Evolutionary conservation across 345 rosid species (phyloP).

Genomic region (Ailanthus altissimus): DNA sequence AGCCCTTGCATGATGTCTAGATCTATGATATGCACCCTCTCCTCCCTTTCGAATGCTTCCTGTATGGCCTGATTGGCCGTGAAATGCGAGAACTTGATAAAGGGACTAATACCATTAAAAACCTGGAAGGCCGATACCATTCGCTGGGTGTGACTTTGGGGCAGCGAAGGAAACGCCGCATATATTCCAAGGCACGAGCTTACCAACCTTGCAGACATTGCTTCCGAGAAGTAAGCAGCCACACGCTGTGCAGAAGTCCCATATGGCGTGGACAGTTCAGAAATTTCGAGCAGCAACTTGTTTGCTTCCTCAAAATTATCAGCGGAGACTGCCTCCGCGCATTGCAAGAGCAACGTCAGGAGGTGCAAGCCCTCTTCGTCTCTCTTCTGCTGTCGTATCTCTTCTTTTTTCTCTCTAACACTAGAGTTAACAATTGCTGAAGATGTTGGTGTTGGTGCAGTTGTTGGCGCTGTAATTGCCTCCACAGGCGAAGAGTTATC

Average conservation of each 20-base stretch:
- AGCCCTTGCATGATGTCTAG: conserved; percentile 98
- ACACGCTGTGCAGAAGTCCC: conserved; percentile 98
- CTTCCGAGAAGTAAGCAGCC: conserved; percentile 97
- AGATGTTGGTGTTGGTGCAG: conserved; percentile 26
- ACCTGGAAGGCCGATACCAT: conserved; percentile 98
- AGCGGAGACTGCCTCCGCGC: conserved; percentile 95
- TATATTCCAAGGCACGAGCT: conserved; percentile 87
- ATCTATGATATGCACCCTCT: conserved; percentile 89
- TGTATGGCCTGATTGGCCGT: conserved; percentile 98
- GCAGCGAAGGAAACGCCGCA: conserved; percentile 70
- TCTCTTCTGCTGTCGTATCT: conserved; percentile 68
- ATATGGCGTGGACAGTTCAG: conserved; percentile 85
- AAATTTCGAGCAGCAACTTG: conserved; percentile 84
- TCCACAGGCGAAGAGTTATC: conserved; percentile 60
- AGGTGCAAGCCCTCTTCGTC: conserved; percentile 93
- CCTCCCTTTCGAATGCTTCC: conserved; percentile 95
- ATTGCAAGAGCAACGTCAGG: conserved; percentile 86
- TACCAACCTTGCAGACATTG: conserved; percentile 89
- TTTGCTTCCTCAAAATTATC: conserved; percentile 90
- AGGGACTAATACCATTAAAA: conserved; percentile 93
- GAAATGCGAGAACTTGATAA: conserved; percentile 97
- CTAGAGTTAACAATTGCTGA: conserved; percentile 27
- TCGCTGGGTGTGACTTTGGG: conserved; percentile 68
- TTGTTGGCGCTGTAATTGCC: conserved; percentile 32
- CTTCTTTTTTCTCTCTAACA: conserved; percentile 67